phyloP scores from a whole-genome alignment of 2,329 filamentous ascomycete genomes.

The Talaromyces sp. region DNA sequence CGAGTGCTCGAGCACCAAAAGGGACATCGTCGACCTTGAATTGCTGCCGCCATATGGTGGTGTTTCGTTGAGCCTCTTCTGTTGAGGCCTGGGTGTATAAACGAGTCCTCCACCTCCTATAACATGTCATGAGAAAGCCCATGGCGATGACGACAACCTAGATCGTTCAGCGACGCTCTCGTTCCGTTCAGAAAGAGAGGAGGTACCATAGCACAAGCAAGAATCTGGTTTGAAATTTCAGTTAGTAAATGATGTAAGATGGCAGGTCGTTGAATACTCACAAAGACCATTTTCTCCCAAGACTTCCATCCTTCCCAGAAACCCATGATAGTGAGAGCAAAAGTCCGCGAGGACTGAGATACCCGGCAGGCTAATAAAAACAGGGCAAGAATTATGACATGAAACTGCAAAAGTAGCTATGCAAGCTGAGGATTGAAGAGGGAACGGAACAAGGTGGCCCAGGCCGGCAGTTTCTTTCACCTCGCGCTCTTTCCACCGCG shows the following conservation, averaged over 20 bases:
- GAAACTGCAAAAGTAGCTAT: neutral
- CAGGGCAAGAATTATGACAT: neutral
- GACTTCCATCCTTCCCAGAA: slow-evolving; percentile 70
- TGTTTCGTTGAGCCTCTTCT: slow-evolving; percentile 49
- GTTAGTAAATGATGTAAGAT: neutral
- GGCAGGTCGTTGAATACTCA: slow-evolving; percentile 42
- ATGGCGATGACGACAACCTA: slow-evolving; percentile 60
- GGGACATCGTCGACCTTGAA: slow-evolving; percentile 59
- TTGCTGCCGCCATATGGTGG: slow-evolving; percentile 52
- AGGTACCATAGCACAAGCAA: slow-evolving; percentile 63
- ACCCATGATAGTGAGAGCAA: slow-evolving; percentile 19
- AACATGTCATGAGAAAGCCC: slow-evolving; percentile 60
- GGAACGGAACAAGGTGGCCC: neutral
- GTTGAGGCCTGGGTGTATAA: slow-evolving; percentile 62
- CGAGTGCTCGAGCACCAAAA: slow-evolving; percentile 79
- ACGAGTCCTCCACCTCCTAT: slow-evolving; percentile 53
- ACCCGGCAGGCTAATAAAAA: neutral
- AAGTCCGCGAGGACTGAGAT: neutral
- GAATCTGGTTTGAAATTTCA: slow-evolving; percentile 50
- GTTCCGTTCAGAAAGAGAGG: neutral
- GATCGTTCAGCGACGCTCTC: neutral
- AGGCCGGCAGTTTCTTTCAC: neutral
- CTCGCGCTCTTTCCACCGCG: neutral
- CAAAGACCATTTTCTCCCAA: slow-evolving; percentile 89
- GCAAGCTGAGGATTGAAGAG: neutral